Percentiles rank a stretch among this genome's conserved stretches.
Evolutionary conservation across 352 stramenopile species (phyloP).

Genomic region (Phytopythium sindhum): DNA sequence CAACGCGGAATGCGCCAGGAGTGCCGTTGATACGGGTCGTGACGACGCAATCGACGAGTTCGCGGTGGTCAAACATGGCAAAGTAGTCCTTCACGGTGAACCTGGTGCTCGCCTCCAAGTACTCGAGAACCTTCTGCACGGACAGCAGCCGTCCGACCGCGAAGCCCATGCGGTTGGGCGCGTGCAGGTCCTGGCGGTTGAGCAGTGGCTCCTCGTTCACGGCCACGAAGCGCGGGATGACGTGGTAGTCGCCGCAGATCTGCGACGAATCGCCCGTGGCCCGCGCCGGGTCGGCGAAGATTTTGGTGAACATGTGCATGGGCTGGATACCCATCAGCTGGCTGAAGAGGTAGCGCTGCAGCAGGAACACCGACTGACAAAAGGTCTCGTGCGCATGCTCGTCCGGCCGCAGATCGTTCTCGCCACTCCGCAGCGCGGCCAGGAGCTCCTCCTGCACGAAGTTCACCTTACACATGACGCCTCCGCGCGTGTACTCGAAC

Average conservation of each 20-base stretch:
- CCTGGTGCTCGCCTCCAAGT: conserved; percentile 52
- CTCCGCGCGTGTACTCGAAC: conserved; percentile 81
- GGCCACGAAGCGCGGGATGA: conserved; percentile 80
- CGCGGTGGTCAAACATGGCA: conserved; percentile 33
- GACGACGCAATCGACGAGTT: conserved; percentile 69
- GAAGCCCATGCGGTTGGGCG: conserved; percentile 78
- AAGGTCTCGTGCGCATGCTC: conserved; percentile 27
- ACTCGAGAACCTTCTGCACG: conserved; percentile 62
- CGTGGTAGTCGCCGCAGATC: conserved; percentile 74
- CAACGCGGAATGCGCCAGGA: conserved; percentile 58
- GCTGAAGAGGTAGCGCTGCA: conserved; percentile 77
- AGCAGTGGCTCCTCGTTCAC: conserved; percentile 57
- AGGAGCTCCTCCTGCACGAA: conserved; percentile 68
- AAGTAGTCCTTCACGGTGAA: conserved; percentile 53
- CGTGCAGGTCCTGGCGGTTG: conserved; percentile 59
- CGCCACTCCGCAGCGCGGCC: conserved; percentile 29
- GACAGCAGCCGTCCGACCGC: conserved; percentile 60
- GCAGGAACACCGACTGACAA: conserved; percentile 54
- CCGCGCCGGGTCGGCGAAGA: conserved; percentile 49
- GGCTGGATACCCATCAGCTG: conserved; percentile 73
- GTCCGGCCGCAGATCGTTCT: conserved; percentile 19
- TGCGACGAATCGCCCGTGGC: conserved; percentile 53
- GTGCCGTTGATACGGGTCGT: conserved; percentile 69
- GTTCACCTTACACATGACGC: conserved; percentile 74
- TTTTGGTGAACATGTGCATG: conserved; percentile 60